Evolutionary conservation across 257 asterid genomes (phyloP), one percentile per base, ranked within the genome.

Genomic region (Fraxinus anomala): DNA sequence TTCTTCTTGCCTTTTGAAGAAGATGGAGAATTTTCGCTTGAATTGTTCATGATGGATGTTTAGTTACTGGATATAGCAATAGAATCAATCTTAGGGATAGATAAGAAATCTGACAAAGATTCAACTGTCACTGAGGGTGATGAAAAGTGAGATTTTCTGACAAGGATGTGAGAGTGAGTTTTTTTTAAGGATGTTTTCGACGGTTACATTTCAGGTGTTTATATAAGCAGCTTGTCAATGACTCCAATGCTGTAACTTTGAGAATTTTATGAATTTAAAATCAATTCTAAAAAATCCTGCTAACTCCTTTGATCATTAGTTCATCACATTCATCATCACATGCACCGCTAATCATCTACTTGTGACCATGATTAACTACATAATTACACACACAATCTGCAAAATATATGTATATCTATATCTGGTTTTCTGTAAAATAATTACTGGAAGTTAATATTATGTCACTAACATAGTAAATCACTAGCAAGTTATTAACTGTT

Each of bases 1-100:
- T 84, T 89, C 9, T 85, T 73, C 28, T 89, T 92, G 83, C 61
- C 40, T 85, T 86, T 90, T 1, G 92, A 85, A 9, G 93, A 82
- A 23, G 96, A 88, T 0, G 91, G 80, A 56, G 65, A 73, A 17
- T 26, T 63, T 63, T 63, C 34, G 3, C 16, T 4, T 63, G 69
- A 63, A 11, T 63, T 63, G 69, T 26, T 63, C 69, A 63, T 63
- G 36, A 26, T 26, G 17, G 66, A 56, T 56, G 26, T 6, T n/a
- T 56, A 7, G 28, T 56, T 56, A 6, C 3, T n/a, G 66, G 66
- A 19, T 56, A n/a, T n/a, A 54, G 65, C 23, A 54, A 54, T 54
- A n/a, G 65, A n/a, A 56, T 56, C 26, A 7, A 19, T 56, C 28
- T n/a, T 5, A 17, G 31, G 31, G n/a, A 63, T 24, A 11, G 69